Conservation (phyloP, 2,329 filamentous ascomycete genomes). For the Sarocladium oryzae region DNA sequence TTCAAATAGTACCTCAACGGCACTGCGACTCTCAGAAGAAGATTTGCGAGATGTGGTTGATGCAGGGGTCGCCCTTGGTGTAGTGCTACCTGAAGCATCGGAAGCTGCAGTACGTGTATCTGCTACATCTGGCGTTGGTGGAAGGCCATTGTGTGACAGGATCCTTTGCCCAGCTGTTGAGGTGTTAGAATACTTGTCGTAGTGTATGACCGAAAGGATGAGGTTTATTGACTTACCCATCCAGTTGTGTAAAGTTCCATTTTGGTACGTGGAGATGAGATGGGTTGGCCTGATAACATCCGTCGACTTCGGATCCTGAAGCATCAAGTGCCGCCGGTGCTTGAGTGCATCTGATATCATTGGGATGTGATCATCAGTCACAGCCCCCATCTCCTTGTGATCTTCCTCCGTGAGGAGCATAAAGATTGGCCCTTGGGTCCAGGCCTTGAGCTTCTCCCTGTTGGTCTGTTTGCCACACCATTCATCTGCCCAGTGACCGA, state of each 20-base stretch:
- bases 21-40: not conserved
- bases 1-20: not conserved
- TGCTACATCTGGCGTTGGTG: conserved; percentile 18
- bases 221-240: conserved; percentile 26
- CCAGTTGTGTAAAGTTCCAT: conserved; percentile 25
- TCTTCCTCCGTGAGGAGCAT: conserved; percentile 21
- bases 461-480: conserved; percentile 28
- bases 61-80: not conserved
- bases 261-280: conserved; percentile 20
- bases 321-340: conserved; percentile 20
- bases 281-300: conserved; percentile 17
- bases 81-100: not conserved
- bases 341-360: conserved; percentile 26
- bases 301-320: conserved; percentile 10
- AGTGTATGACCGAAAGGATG: no score
- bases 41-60: not conserved
- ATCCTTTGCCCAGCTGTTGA: conserved; percentile 22
- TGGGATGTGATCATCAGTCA: conserved; percentile 22
- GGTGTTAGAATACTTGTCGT: conserved; percentile 15
- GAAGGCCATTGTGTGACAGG: conserved; percentile 22
- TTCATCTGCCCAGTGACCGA: conserved; percentile 29
- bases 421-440: conserved; percentile 23
- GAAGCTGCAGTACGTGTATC: not conserved
- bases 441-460: conserved; percentile 23
- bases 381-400: conserved; percentile 21